phyloP scores from a whole-genome alignment of 192 early-diverging fungal genomes.

The Mortierella hygrophila region DNA sequence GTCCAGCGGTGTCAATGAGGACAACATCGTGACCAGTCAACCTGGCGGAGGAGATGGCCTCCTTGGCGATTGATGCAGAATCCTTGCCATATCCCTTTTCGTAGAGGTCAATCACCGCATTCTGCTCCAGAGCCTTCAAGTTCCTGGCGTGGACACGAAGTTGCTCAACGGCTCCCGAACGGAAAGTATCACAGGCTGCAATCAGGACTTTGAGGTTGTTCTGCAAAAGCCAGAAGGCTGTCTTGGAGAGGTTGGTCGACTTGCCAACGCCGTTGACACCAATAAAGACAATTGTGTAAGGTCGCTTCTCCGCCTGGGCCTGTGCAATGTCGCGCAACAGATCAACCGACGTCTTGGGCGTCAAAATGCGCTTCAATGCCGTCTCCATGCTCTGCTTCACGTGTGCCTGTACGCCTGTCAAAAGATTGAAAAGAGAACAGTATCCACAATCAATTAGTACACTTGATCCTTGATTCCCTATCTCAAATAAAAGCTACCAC shows the following conservation, averaged over 20 bases:
- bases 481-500: neutral
- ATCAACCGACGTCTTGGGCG: slow-evolving; percentile 91
- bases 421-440: neutral
- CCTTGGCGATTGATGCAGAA: slow-evolving; percentile 94
- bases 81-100: slow-evolving; percentile 98
- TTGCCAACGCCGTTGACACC: slow-evolving; percentile 97
- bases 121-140: slow-evolving; percentile 79
- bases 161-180: slow-evolving; percentile 96
- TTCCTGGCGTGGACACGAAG: slow-evolving; percentile 92
- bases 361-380: slow-evolving; percentile 88
- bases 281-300: slow-evolving; percentile 93
- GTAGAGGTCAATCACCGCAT: slow-evolving; percentile 84
- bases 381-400: slow-evolving; percentile 87
- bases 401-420: slow-evolving; percentile 65
- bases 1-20: slow-evolving; percentile 94
- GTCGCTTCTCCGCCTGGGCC: slow-evolving; percentile 73
- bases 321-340: slow-evolving; percentile 90
- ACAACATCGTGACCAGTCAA: slow-evolving; percentile 88
- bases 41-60: slow-evolving; percentile 84
- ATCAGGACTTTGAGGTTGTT: slow-evolving; percentile 92
- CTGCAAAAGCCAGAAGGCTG: slow-evolving; percentile 95
- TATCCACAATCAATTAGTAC: neutral
- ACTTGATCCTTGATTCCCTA: neutral
- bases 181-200: slow-evolving; percentile 97
- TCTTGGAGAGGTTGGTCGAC: slow-evolving; percentile 94